A percentile compares a stretch with the other conserved stretches of the same genome.
Evolutionary conservation across 768 basidiomycete species (phyloP).

Genomic region (Calocybe gangraenosa): DNA sequence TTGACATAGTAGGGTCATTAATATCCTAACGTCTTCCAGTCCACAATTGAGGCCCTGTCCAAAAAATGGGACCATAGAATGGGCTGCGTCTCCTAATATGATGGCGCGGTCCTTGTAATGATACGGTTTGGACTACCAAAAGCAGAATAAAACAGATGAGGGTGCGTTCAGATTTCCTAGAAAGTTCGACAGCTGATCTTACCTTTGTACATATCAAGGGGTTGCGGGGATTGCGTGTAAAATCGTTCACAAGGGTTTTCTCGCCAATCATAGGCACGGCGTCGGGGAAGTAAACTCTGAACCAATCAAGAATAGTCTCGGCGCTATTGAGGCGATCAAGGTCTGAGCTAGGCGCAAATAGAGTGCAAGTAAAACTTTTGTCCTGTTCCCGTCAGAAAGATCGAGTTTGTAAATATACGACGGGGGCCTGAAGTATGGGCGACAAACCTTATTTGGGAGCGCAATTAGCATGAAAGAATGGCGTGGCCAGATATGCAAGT

Average conservation of each 20-base stretch:
- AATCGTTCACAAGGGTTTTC: slow-evolving; percentile 69
- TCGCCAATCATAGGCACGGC: slow-evolving; percentile 85
- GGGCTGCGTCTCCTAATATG: slow-evolving; percentile 91
- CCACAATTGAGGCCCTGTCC: slow-evolving; percentile 98
- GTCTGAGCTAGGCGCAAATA: slow-evolving; percentile 82
- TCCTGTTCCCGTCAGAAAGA: slow-evolving; percentile 55
- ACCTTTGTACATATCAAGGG: slow-evolving; percentile 93
- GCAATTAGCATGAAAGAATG: slow-evolving; percentile 99
- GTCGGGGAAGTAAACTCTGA: slow-evolving; percentile 81
- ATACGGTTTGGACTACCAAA: slow-evolving; percentile 72
- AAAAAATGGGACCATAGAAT: slow-evolving; percentile 98
- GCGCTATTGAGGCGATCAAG: slow-evolving; percentile 63
- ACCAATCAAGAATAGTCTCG: slow-evolving; percentile 65
- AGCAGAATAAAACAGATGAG: slow-evolving; percentile 2
- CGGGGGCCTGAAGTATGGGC: slow-evolving; percentile 15
- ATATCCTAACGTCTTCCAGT: slow-evolving; percentile 92
- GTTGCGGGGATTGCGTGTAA: slow-evolving; percentile 80
- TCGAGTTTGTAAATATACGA: slow-evolving; percentile 17
- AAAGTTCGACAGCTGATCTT: slow-evolving; percentile 25
- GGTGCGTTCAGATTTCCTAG: slow-evolving; percentile 18
- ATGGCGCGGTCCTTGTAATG: slow-evolving; percentile 87
- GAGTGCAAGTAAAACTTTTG: slow-evolving; percentile 94
- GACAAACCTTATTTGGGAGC: slow-evolving; percentile 88
- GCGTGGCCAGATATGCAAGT: slow-evolving; percentile 99
- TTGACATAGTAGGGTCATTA: slow-evolving; percentile 69